Percentiles rank a stretch among this genome's conserved stretches.
These are phyloP conservation scores for Oryza glaberrima DNA, from an alignment of 176 grass and related monocot genomes.

Conservation along the genomic window DNA sequence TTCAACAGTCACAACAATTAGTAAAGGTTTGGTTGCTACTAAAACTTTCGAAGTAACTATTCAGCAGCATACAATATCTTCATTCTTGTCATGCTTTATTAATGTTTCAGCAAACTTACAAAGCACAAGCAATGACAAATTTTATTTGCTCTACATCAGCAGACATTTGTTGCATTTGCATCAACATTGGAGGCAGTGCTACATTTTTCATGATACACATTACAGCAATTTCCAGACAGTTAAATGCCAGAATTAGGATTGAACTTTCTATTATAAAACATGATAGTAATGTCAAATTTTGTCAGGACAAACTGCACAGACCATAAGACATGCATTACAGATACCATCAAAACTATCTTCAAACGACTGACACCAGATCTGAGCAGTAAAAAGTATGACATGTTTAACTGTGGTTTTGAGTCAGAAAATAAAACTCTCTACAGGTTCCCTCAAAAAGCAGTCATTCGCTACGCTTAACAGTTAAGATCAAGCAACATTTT, in stretches of 20 bases:
- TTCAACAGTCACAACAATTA: neutral
- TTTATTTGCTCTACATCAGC: neutral
- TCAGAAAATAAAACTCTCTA: neutral
- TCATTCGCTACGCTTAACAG: neutral
- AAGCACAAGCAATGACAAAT: neutral
- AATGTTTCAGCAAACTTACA: neutral
- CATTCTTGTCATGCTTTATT: neutral
- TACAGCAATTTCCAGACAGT: neutral
- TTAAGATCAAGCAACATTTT: constrained; percentile 2
- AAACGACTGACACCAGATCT: neutral
- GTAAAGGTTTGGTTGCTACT: neutral
- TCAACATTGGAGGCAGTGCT: constrained; percentile 7
- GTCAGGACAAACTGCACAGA: neutral
- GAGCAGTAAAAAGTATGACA: neutral
- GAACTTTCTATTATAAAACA: neutral
- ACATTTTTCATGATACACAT: neutral
- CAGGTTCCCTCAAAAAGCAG: neutral
- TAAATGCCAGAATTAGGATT: neutral
- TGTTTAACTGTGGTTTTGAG: neutral
- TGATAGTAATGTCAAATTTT: neutral
- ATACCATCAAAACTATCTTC: neutral
- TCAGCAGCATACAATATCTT: neutral
- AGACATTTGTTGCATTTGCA: neutral
- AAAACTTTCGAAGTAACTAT: neutral
- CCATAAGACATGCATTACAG: neutral